A percentile compares a stretch with the other conserved stretches of the same genome.
Conservation (phyloP, 2,329 filamentous ascomycete genomes). For the Colletotrichum cereale region DNA sequence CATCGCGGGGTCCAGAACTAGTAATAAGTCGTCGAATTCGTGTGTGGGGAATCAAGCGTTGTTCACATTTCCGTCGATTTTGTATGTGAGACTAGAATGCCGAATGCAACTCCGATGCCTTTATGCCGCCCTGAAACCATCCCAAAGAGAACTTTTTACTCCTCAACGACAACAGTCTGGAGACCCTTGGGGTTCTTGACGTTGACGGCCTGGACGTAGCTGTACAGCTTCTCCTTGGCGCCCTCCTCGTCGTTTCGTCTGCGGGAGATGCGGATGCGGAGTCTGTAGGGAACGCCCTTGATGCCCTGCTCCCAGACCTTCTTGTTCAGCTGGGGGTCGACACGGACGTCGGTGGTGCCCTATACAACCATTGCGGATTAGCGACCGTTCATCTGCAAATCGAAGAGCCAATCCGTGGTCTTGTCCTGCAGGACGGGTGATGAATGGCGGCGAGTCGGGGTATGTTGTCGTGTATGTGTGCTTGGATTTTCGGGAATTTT, state of each 20-base stretch:
- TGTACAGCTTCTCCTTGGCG: conserved; percentile 99
- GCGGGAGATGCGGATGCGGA: conserved; percentile 98
- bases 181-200: conserved; percentile 99
- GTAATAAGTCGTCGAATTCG: conserved; percentile 40
- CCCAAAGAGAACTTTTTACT: conserved; percentile 64
- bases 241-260: conserved; percentile 99
- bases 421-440: not conserved
- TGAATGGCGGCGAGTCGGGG: not conserved
- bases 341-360: conserved; percentile 96
- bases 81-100: conserved; percentile 53
- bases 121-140: conserved; percentile 57
- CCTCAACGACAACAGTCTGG: conserved; percentile 88
- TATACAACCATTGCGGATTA: conserved; percentile 55
- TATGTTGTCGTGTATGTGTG: not conserved
- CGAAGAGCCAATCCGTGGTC: not conserved
- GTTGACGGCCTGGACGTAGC: conserved; percentile 99
- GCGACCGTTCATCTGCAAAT: conserved; percentile 19
- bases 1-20: conserved; percentile 26
- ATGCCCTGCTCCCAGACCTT: conserved; percentile 99
- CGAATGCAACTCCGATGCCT: conserved; percentile 61
- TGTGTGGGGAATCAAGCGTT: conserved; percentile 42
- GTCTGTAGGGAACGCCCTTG: conserved; percentile 98
- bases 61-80: conserved; percentile 43
- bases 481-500: not conserved
- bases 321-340: conserved; percentile 99